Evolutionary conservation across 1,139 yeast species (phyloP), one percentile per base, ranked within the genome.

Genomic region (Saccharomyces hybrid): DNA sequence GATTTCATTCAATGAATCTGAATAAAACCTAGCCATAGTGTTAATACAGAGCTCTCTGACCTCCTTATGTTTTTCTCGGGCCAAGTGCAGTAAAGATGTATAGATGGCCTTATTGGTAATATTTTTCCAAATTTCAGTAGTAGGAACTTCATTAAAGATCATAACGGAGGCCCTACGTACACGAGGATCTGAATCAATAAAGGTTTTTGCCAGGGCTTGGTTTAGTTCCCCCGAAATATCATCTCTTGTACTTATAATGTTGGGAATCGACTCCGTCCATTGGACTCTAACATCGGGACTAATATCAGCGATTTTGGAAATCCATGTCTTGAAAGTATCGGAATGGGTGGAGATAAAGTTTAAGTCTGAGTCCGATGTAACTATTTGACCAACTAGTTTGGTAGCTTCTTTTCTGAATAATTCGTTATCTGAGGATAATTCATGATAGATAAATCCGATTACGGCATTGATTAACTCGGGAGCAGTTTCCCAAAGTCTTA

Each of bases 401-500:
- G 96, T 87, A 0, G 96, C 91, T 55, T 86, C 69, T 0, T 76
- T 69, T 58, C 97, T 78, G 28, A 87, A 75, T 19, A 75, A 70
- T 27, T 80, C 81, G 60, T 85, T 82, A 50, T 86, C 93, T 0
- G 93, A 86, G 58, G 80, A 83, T 52, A 91, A 73, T 60, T 89
- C 96, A 63, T 88, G 93, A 60, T 88, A 90, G 5, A 90, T 74
- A 55, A 88, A 79, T 0, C 96, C 95, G 76, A 88, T 80, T 0
- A 87, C 86, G 0, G 95, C 82, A 3, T 80, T 78, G 27, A 89
- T 73, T 31, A 88, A 73, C 46, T 86, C 93, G 0, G 97, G 97
- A 0, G 83, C 84, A 54, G 80, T 78, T 58, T 76, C 79, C 97
- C 97, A 91, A 3, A 90, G 74, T 59, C 85, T 85, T 5, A 83